These are phyloP conservation scores for Friedmanniomyces simplex DNA, from an alignment of 495 filamentous ascomycete genomes.

Conservation along the genomic window DNA sequence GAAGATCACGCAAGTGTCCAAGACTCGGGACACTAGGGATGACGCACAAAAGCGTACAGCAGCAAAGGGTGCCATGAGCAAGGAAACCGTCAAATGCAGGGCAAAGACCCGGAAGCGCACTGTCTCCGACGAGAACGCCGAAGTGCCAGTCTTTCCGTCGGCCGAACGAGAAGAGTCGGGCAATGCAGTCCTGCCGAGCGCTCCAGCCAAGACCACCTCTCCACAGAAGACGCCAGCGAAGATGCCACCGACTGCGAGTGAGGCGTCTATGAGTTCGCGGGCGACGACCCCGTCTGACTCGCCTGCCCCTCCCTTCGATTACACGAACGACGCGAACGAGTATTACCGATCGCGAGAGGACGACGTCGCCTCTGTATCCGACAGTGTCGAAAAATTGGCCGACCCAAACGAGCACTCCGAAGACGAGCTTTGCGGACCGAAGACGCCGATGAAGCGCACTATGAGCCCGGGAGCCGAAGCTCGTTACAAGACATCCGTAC, in stretches of 20 bases:
- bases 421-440: conserved; percentile 22
- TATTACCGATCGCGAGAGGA: background rate
- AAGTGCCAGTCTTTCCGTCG: background rate
- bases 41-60: background rate
- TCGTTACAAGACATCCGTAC: conserved; percentile 15
- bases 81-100: background rate
- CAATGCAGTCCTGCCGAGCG: background rate
- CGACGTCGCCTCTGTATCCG: background rate
- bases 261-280: conserved; percentile 15
- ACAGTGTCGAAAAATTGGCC: background rate
- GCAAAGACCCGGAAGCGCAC: conserved; percentile 4
- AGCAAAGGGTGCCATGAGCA: background rate
- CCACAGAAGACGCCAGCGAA: background rate
- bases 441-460: conserved; percentile 19
- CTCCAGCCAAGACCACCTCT: conserved; percentile 3
- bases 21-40: background rate
- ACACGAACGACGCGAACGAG: conserved; percentile 4
- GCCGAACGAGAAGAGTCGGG: background rate
- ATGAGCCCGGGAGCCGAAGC: conserved; percentile 11
- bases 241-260: background rate
- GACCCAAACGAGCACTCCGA: conserved; percentile 3
- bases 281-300: conserved; percentile 16
- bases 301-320: conserved; percentile 6
- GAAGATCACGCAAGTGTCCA: conserved; percentile 20
- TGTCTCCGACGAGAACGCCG: conserved; percentile 18